Percentiles rank a stretch among this genome's conserved stretches.
These are phyloP conservation scores for Leccinum fallax DNA, from an alignment of 1,284 basidiomycete species.

Conservation along the genomic window DNA sequence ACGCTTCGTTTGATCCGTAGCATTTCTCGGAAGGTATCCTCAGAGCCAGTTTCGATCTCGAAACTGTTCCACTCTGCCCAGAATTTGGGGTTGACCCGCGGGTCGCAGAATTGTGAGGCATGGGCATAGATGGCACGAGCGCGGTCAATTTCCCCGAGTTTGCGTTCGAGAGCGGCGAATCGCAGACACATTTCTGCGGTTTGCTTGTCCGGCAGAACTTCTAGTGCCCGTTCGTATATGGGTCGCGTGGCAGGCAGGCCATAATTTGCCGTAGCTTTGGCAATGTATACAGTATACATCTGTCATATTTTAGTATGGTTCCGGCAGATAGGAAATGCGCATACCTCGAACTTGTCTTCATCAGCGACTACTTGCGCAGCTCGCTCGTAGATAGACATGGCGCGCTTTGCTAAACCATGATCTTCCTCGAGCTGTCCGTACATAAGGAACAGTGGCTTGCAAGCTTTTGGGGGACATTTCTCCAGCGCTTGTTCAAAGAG, in stretches of 20 bases:
- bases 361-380: conserved; percentile 86
- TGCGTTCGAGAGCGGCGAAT: conserved; percentile 95
- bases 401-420: conserved; percentile 90
- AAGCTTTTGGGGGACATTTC: conserved; percentile 93
- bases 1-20: conserved; percentile 97
- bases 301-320: conserved; percentile 36
- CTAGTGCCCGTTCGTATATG: conserved; percentile 97
- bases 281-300: conserved; percentile 98
- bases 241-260: conserved; percentile 95
- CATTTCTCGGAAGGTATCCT: conserved; percentile 99
- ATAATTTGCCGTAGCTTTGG: conserved; percentile 95
- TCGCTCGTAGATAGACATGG: conserved; percentile 96
- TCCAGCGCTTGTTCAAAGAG: conserved; percentile 98
- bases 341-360: conserved; percentile 92
- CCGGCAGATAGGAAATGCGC: conserved; percentile 20
- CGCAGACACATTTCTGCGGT: conserved; percentile 98
- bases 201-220: conserved; percentile 89
- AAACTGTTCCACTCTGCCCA: conserved; percentile 98
- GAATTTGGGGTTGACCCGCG: conserved; percentile 86
- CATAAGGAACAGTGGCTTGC: conserved; percentile 95
- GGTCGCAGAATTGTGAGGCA: conserved; percentile 98
- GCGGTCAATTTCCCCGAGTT: conserved; percentile 98
- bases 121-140: conserved; percentile 97
- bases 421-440: conserved; percentile 96
- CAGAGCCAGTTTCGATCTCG: conserved; percentile 96